Conservation (phyloP, 768 basidiomycete species). For the Pulveroboletus sp. region DNA sequence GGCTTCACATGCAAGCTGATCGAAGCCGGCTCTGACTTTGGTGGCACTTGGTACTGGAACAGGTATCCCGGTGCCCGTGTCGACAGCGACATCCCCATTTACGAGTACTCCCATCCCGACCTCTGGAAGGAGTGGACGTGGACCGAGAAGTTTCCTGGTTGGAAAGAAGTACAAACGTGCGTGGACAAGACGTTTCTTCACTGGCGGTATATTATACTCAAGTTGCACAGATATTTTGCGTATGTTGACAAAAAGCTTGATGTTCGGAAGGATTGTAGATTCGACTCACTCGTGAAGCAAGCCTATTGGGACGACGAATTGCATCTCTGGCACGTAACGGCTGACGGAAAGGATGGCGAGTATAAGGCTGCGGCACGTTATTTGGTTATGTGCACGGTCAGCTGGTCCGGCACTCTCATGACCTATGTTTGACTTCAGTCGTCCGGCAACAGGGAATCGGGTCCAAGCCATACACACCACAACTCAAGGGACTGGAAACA, state of each 20-base stretch:
- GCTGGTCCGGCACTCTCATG: not conserved
- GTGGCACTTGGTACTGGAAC: slow-evolving; percentile 9
- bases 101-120: no score
- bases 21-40: not conserved
- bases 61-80: slow-evolving; percentile 9
- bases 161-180: slow-evolving; percentile 10
- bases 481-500: slow-evolving; percentile 6
- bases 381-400: slow-evolving; percentile 14
- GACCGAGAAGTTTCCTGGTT: slow-evolving; percentile 7
- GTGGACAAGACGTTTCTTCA: not conserved
- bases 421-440: not conserved
- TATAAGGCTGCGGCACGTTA: slow-evolving; percentile 12
- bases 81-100: not conserved
- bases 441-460: slow-evolving; percentile 11
- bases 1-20: slow-evolving; percentile 10
- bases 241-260: slow-evolving; percentile 10
- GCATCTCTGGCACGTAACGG: not conserved
- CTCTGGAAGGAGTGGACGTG: no score
- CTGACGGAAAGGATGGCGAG: slow-evolving; percentile 5
- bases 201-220: not conserved
- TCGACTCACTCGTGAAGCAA: slow-evolving; percentile 8
- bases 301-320: slow-evolving; percentile 10
- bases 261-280: slow-evolving; percentile 16
- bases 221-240: slow-evolving; percentile 9
- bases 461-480: slow-evolving; percentile 12